Evolutionary conservation across 208 protist species (phyloP), one percentile per base, ranked within the genome.

Genomic region (Leishmania martiniquensis): DNA sequence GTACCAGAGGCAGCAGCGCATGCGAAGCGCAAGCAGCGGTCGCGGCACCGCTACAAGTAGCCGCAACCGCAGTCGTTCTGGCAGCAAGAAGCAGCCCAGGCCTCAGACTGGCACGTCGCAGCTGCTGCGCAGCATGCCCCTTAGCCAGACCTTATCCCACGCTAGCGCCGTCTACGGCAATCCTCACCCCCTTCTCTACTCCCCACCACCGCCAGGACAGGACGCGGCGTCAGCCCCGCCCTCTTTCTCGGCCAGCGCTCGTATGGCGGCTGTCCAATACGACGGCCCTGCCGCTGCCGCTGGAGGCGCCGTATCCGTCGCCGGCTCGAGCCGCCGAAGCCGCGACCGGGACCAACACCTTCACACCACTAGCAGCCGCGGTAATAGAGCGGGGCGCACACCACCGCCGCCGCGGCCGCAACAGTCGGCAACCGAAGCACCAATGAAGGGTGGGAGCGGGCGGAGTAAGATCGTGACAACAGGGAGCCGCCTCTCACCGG

Each of bases 131-230:
- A 78, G 76, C 32, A 93, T 96, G 79, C 76, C 92, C n/a, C 78
- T 93, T 42, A 83, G 85, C 68, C 72, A 67, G 44, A 94, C 89
- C 1, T 80, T 96, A 22, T 65, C 78, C 39, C 81, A 75, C n/a
- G 92, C 92, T 12, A 88, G 82, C 54, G 80, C 89, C 39, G 75
- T 94, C 47, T 96, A 96, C 81, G 87, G 92, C 49, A 94, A 94
- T 72, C 92, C 92, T 0, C 92, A 96, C 74, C 92, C 92, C 25
- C 87, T 96, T 9, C 80, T 96, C 5, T 91, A 85, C 74, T 89
- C 91, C 1, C 66, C 80, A 25, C 73, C 86, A 37, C 72, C 62
- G 34, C 17, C 79, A 32, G 73, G 63, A 49, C 51, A 78, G 65
- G 20, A 67, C 73, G 25, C 34, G 47, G 74, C 54, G 32, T 65